Percentiles rank a stretch among this genome's conserved stretches.
These are phyloP conservation scores for Papilionanthe hybrid DNA, from an alignment of 116 monocot species.

Conservation along the genomic window DNA sequence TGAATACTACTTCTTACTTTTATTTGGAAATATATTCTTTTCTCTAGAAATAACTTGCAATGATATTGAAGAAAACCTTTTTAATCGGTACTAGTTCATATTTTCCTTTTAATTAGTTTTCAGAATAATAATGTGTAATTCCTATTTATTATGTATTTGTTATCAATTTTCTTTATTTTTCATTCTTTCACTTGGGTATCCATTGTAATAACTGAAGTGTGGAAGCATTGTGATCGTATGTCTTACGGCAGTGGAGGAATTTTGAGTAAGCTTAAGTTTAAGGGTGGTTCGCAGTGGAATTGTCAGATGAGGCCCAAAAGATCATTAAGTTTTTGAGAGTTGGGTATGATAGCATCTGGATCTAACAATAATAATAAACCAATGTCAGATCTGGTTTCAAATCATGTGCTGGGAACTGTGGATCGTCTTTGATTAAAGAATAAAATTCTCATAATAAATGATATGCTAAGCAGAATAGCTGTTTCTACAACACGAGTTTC, in stretches of 20 bases:
- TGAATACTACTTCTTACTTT: not conserved
- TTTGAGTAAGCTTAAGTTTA: not conserved
- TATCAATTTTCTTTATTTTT: not conserved
- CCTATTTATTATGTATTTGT: not conserved
- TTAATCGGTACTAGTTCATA: no score
- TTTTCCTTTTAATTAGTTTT: not conserved
- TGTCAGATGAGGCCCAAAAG: not conserved
- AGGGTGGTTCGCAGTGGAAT: not conserved
- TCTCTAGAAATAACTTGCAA: not conserved
- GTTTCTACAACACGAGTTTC: not conserved
- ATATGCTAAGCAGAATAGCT: not conserved
- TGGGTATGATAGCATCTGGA: not conserved
- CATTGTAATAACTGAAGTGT: not conserved
- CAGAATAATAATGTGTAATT: not conserved
- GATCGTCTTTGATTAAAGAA: not conserved
- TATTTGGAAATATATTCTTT: not conserved
- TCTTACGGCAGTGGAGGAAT: not conserved
- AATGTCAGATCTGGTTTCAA: not conserved
- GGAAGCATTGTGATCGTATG: not conserved
- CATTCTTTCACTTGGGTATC: not conserved
- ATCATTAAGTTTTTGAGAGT: not conserved
- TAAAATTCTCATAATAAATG: not conserved
- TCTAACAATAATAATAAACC: not conserved
- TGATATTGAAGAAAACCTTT: not conserved
- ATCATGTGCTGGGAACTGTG: not conserved